Percentiles rank a stretch among this genome's conserved stretches.
Evolutionary conservation across 2,329 filamentous ascomycete genomes (phyloP).

Genomic region (Botryotinia calthae): DNA sequence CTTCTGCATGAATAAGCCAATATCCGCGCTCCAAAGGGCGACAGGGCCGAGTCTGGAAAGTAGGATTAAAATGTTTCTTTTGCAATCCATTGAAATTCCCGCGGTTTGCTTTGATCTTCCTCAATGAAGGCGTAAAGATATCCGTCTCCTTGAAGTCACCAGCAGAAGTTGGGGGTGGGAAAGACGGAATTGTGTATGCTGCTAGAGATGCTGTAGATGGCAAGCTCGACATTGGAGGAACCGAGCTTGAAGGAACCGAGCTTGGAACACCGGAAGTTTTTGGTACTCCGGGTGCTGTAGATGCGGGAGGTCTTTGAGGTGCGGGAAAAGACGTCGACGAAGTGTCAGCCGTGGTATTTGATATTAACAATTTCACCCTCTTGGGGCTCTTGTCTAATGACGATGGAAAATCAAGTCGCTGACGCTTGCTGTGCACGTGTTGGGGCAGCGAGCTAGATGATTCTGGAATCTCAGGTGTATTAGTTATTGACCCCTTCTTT

Average conservation of each 20-base stretch:
- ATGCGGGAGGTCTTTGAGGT: background rate
- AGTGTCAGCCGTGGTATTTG: conserved; percentile 8
- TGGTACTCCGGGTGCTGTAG: background rate
- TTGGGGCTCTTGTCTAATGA: background rate
- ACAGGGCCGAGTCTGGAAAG: conserved; percentile 48
- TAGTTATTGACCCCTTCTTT: background rate
- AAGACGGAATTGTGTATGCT: conserved; percentile 51
- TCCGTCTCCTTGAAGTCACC: conserved; percentile 47
- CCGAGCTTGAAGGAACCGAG: background rate
- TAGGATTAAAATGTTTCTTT: conserved; percentile 42
- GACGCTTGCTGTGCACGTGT: conserved; percentile 10
- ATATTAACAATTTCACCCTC: background rate
- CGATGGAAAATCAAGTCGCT: conserved; percentile 5
- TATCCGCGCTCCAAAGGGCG: conserved; percentile 69
- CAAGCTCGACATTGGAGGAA: background rate
- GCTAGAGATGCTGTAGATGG: background rate
- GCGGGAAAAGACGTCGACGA: background rate
- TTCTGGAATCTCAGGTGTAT: background rate
- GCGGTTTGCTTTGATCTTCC: conserved; percentile 48
- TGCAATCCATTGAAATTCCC: conserved; percentile 46
- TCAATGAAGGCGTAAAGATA: conserved; percentile 56
- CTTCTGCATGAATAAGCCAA: conserved; percentile 64
- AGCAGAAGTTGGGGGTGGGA: conserved; percentile 51
- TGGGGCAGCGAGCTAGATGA: background rate
- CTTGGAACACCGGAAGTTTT: background rate